phyloP scores from a whole-genome alignment of 2,329 filamentous ascomycete species.

The Aspergillus tubingensis region DNA sequence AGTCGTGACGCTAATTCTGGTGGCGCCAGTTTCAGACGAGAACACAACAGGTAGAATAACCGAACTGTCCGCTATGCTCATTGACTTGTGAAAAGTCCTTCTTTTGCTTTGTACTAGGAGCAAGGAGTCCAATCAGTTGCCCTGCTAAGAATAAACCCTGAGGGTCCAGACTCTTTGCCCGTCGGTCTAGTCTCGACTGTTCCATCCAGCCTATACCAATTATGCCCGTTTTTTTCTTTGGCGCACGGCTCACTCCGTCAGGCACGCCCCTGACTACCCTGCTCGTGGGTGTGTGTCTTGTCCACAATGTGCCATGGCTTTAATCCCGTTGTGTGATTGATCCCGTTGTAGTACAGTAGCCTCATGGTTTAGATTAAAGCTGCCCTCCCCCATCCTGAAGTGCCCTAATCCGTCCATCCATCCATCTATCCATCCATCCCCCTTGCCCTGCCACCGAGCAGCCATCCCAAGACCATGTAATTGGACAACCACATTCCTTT shows the following conservation, averaged over 20 bases:
- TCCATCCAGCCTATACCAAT: neutral
- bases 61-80: neutral
- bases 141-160: constrained; percentile 8
- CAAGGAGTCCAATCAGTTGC: neutral
- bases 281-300: neutral
- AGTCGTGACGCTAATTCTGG: neutral
- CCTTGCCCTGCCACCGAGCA: neutral
- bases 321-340: too few species aligned
- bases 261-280: constrained; percentile 1
- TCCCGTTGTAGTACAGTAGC: too few species aligned
- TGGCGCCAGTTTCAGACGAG: neutral
- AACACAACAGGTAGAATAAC: neutral
- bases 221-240: neutral
- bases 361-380: neutral
- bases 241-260: neutral
- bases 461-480: neutral
- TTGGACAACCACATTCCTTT: neutral
- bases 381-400: neutral
- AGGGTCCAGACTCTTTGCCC: constrained; percentile 15
- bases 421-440: too few species aligned
- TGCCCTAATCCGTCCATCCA: neutral
- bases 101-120: neutral
- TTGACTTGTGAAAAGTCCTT: too few species aligned
- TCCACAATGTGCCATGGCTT: too few species aligned
- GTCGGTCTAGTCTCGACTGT: too few species aligned